Percentiles rank a stretch among this genome's conserved stretches.
These are phyloP conservation scores for apple (Malus domestica) DNA, from an alignment of 306 rosid genomes.

Conservation along the genomic window ASM211411v1 NC_041793.1:24913001-24913500, in stretches of 20 bases:
- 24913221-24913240: conserved; percentile 15
- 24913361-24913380: conserved; percentile 1
- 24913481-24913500: not conserved
- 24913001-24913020: not conserved
- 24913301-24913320: conserved; percentile 33
- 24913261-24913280: not conserved
- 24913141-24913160: not conserved
- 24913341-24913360: conserved; percentile 5
- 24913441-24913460: not conserved
- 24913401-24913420: conserved; percentile 22
- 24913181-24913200: not conserved
- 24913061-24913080: too few species aligned
- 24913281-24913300: not conserved
- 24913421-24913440: conserved; percentile 9
- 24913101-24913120: too few species aligned
- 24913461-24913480: not conserved
- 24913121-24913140: too few species aligned
- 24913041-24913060: not conserved
- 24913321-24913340: conserved; percentile 18
- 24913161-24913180: too few species aligned
- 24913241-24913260: conserved; percentile 26
- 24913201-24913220: not conserved
- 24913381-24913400: conserved; percentile 27
- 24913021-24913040: not conserved
- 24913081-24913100: not conserved